A percentile compares a stretch with the other conserved stretches of the same genome.
These are phyloP conservation scores for Hypoxylon sp. DNA, from an alignment of 2,329 filamentous ascomycete genomes.

Conservation along the genomic window DNA sequence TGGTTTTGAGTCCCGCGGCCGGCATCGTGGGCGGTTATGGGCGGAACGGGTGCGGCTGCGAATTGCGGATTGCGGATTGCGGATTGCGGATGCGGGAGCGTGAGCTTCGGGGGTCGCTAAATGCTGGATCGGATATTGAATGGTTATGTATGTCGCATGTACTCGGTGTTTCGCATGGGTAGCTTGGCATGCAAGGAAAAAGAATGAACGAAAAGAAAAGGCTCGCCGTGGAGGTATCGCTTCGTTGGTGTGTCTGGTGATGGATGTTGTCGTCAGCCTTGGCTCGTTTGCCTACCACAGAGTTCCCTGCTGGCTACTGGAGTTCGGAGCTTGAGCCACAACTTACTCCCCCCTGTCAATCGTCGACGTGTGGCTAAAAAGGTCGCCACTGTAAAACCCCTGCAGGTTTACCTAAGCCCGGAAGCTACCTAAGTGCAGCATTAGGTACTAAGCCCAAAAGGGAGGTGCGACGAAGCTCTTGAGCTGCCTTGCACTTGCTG, in stretches of 20 bases:
- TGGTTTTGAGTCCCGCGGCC: conserved; percentile 96
- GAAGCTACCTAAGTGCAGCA: conserved; percentile 21
- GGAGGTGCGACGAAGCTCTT: conserved; percentile 49
- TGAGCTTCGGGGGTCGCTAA: not conserved
- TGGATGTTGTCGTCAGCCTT: conserved; percentile 46
- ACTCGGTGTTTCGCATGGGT: not conserved
- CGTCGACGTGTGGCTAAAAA: conserved; percentile 7
- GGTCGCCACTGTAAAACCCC: not conserved
- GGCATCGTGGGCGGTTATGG: conserved; percentile 64
- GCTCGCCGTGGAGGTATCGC: conserved; percentile 13
- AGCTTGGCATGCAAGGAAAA: not conserved
- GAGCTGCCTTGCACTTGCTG: conserved; percentile 48
- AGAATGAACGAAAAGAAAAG: conserved; percentile 1
- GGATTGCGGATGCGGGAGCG: not conserved
- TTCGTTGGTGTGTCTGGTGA: conserved; percentile 22
- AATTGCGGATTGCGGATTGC: not conserved
- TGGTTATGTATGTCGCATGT: not conserved
- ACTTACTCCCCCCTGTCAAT: conserved; percentile 2
- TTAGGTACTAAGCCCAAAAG: conserved; percentile 46
- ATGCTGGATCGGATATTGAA: not conserved
- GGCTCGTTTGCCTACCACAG: conserved; percentile 23
- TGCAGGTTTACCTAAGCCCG: conserved; percentile 26
- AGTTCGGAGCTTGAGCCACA: conserved; percentile 45
- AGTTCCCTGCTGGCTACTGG: conserved; percentile 3
- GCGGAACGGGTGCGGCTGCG: not conserved